Evolutionary conservation across 2,329 filamentous ascomycete species (phyloP).

Genomic region (Salinomyces thailandicus): DNA sequence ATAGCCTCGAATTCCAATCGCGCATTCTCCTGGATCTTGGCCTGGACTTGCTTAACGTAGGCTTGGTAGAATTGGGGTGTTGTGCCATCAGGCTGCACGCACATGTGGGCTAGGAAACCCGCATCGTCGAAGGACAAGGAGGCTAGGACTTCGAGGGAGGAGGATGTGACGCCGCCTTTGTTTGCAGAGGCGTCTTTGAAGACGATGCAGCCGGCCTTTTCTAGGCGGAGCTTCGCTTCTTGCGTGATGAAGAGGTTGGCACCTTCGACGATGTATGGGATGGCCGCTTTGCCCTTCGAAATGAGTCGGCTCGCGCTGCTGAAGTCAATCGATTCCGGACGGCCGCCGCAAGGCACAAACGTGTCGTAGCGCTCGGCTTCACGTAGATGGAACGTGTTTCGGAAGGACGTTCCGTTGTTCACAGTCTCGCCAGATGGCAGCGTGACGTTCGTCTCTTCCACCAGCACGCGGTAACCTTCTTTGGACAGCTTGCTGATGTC

Average conservation of each 20-base stretch:
- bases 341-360: constrained; percentile 93
- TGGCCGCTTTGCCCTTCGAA: constrained; percentile 71
- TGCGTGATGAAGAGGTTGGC: constrained; percentile 98
- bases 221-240: constrained; percentile 88
- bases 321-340: constrained; percentile 92
- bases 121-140: constrained; percentile 88
- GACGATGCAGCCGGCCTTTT: constrained; percentile 86
- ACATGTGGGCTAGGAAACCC: constrained; percentile 89
- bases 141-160: constrained; percentile 89
- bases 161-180: constrained; percentile 96
- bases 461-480: constrained; percentile 81
- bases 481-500: constrained; percentile 75
- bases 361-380: constrained; percentile 59
- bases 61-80: constrained; percentile 83
- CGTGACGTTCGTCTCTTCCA: constrained; percentile 82
- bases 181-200: constrained; percentile 98
- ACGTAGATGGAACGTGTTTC: constrained; percentile 92
- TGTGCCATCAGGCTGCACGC: constrained; percentile 63
- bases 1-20: constrained; percentile 94
- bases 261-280: constrained; percentile 95
- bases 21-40: constrained; percentile 83
- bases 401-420: constrained; percentile 87
- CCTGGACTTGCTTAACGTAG: constrained; percentile 87
- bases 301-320: constrained; percentile 81
- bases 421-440: constrained; percentile 79